Evolutionary conservation across 1,284 basidiomycete species (phyloP), one percentile per base, ranked within the genome.

Genomic region (Thecaphora thlaspeos): DNA sequence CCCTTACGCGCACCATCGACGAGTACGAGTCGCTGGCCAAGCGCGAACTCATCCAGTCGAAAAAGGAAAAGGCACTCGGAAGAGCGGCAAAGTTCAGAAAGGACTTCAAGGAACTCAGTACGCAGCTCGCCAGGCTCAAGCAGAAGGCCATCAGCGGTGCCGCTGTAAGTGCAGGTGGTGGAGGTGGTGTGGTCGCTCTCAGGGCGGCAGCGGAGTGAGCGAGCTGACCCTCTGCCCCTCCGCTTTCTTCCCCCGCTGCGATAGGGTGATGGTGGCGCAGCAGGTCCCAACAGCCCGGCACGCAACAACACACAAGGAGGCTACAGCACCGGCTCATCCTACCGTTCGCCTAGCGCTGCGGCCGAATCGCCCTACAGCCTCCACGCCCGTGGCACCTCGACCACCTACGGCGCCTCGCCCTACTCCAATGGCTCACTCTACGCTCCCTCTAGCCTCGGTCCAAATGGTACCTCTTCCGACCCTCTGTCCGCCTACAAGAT

Each of bases 21-120:
- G 75, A 77, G 32, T 77, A 76, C 56, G 74, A 77, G 48, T 57
- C 61, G n/a, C 58, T 77, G 34, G 75, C 75, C 22, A 71, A 69
- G 34, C 63, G 70, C 21, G 75, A 77, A 43, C 59, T 77, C 14
- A 69, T 73, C 40, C 61, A 66, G 22, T 60, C 67, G 11, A 77
- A 77, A 50, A 69, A 75, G 36, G 71, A 76, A n/a, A 76, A 76
- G 38, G 75, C 75, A 1, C 52, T 77, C 18, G 51, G 26, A 4
- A 58, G 75, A 5, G 71, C 71, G 0, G 47, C 63, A 30, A 68
- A 76, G 45, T 75, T 77, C 48, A 61, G 64, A 19, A 59, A 64
- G n/a, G 75, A 77, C 41, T 70, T 68, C 40, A 57, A 59, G 17
- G 68, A 69, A 43, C 55, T 76, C 18, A 42, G 50, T 11, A 60